A percentile compares a stretch with the other conserved stretches of the same genome.
These are phyloP conservation scores for Paramecium pentaurelia DNA, from an alignment of 73 alveolate species.

Conservation along the genomic window DNA sequence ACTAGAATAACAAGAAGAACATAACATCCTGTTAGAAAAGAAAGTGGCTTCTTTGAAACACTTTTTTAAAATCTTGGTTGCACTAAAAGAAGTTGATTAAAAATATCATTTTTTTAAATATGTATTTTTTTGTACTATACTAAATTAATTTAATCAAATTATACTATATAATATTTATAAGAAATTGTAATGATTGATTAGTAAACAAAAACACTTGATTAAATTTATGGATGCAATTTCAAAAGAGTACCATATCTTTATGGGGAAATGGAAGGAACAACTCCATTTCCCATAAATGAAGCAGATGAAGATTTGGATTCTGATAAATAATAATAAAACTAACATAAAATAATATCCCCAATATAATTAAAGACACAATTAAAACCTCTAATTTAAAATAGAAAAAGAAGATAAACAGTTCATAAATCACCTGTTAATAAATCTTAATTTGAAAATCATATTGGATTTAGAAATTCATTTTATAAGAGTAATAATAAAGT, in stretches of 20 bases:
- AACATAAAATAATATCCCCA: neutral
- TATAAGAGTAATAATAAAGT: neutral
- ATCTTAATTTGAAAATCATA: neutral
- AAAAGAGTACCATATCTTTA: neutral
- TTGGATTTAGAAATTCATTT: constrained; percentile 24
- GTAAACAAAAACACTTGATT: constrained; percentile 3
- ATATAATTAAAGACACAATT: neutral
- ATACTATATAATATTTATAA: neutral
- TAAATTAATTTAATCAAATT: neutral
- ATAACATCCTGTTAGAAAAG: neutral
- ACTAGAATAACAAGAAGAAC: constrained; percentile 20
- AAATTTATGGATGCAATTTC: constrained; percentile 6
- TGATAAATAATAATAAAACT: neutral
- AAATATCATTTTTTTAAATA: neutral
- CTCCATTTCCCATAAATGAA: neutral
- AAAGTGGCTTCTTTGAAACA: neutral
- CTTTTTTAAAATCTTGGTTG: neutral
- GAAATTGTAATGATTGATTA: neutral
- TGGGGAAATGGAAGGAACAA: constrained; percentile 15
- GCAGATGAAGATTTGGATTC: constrained; percentile 20
- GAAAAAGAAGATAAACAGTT: neutral
- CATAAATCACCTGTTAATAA: neutral
- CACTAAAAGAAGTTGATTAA: neutral
- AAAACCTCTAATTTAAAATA: neutral
- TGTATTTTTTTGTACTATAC: neutral